Percentiles rank a stretch among this genome's conserved stretches.
Conservation (phyloP, 768 basidiomycete genomes). For the Lactifluus hygrophoroides region DNA sequence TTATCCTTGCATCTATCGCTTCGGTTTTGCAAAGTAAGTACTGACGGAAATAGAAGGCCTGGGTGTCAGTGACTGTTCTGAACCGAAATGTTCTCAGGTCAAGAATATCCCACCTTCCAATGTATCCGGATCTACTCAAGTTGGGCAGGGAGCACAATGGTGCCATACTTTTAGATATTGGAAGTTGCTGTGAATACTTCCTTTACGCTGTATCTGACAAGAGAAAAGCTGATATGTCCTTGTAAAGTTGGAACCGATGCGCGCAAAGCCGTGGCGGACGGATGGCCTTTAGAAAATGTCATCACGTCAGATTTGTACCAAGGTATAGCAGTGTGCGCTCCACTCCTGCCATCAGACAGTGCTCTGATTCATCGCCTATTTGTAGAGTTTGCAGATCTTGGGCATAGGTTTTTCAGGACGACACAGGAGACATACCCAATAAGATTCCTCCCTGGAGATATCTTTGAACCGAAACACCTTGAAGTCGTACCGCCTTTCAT, state of each 20-base stretch:
- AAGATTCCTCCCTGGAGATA: conserved; percentile 47
- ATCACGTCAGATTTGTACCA: conserved; percentile 33
- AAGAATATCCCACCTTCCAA: not conserved
- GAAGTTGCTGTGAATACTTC: conserved; percentile 36
- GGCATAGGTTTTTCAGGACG: conserved; percentile 51
- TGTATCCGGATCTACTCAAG: conserved; percentile 1
- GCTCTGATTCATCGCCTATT: not conserved
- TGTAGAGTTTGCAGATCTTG: conserved; percentile 52
- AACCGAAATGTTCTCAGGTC: not conserved
- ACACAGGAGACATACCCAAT: conserved; percentile 45
- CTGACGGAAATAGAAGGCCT: not conserved
- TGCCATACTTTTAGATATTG: conserved; percentile 38
- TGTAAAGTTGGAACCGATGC: conserved; percentile 35
- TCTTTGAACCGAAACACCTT: conserved; percentile 39
- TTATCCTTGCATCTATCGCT: conserved; percentile 5
- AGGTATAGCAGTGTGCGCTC: too few relatives aligned
- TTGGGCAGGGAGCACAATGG: too few relatives aligned
- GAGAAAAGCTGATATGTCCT: not conserved
- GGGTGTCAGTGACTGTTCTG: not conserved
- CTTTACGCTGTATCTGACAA: not conserved
- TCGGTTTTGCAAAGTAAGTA: not conserved
- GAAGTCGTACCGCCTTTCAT: conserved; percentile 24
- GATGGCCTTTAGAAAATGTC: conserved; percentile 34
- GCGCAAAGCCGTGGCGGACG: conserved; percentile 35
- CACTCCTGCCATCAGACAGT: too few relatives aligned